phyloP scores from a whole-genome alignment of 305 asterid genomes.

The Fraxinus ornus region DNA sequence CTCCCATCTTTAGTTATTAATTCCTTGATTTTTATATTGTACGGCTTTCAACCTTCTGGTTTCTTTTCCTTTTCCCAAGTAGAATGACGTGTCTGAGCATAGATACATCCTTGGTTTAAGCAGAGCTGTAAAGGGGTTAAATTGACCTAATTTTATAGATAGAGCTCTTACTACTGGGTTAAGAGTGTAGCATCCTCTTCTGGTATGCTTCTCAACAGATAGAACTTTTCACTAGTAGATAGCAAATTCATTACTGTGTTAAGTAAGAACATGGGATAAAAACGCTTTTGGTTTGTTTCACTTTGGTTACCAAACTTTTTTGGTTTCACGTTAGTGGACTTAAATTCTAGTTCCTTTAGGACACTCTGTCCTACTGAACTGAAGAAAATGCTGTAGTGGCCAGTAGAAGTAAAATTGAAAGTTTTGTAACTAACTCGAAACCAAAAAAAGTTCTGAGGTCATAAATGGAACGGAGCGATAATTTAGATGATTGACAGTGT shows the following conservation, averaged over 20 bases:
- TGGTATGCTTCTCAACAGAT: too few species aligned
- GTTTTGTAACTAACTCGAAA: not conserved
- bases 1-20: not conserved
- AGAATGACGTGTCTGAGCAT: not conserved
- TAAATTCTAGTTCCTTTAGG: too few species aligned
- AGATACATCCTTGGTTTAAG: too few species aligned
- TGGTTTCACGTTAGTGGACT: not conserved
- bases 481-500: too few species aligned
- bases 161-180: too few species aligned
- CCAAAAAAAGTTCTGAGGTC: not conserved
- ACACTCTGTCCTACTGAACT: not conserved
- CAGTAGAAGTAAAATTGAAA: not conserved
- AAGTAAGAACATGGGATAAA: not conserved
- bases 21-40: not conserved
- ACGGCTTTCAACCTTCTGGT: not conserved
- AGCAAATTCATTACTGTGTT: not conserved
- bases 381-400: not conserved
- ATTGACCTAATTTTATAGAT: too few species aligned
- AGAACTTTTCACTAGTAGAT: too few species aligned
- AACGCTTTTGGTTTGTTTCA: too few species aligned
- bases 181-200: too few species aligned
- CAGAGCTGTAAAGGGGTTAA: too few species aligned
- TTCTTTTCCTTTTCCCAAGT: not conserved
- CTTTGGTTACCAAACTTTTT: not conserved
- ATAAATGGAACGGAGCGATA: not conserved